phyloP scores from a whole-genome alignment of 2,329 filamentous ascomycete genomes.

The Blumeria hordei region DNA sequence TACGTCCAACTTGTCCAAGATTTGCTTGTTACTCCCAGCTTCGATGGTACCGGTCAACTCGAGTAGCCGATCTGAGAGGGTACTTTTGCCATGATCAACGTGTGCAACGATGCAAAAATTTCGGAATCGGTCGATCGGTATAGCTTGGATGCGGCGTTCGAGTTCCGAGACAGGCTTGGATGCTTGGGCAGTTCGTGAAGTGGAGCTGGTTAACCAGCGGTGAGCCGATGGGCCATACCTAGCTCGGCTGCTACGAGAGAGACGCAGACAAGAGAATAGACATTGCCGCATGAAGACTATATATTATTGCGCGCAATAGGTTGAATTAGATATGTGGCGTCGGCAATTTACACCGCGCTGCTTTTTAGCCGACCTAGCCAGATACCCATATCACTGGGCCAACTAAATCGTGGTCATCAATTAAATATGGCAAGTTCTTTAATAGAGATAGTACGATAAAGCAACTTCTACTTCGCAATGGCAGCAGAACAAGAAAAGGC shows the following conservation, averaged over 20 bases:
- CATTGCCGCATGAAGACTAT: slow-evolving; percentile 15
- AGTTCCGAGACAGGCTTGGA: slow-evolving; percentile 19
- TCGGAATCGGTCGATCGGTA: slow-evolving; percentile 57
- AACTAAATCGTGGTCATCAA: not conserved
- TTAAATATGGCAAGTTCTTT: not conserved
- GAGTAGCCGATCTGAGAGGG: slow-evolving; percentile 72
- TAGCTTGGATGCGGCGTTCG: slow-evolving; percentile 40
- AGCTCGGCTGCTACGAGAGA: slow-evolving; percentile 13
- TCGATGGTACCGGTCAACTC: slow-evolving; percentile 88
- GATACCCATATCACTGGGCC: not conserved
- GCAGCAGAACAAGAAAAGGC: slow-evolving; percentile 23
- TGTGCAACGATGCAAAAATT: slow-evolving; percentile 99
- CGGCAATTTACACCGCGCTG: too few species aligned
- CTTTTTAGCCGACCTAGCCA: too few species aligned
- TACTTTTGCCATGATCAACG: slow-evolving; percentile 97
- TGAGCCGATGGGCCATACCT: slow-evolving; percentile 9
- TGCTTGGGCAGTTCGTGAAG: slow-evolving; percentile 10
- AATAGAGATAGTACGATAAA: too few species aligned
- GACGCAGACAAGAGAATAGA: slow-evolving; percentile 13
- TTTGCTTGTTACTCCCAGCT: slow-evolving; percentile 73
- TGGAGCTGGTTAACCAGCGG: slow-evolving; percentile 11
- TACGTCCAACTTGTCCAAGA: slow-evolving; percentile 90
- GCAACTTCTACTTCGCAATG: slow-evolving; percentile 6
- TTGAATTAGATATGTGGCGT: too few species aligned
- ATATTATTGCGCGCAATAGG: not conserved